A percentile compares a stretch with the other conserved stretches of the same genome.
phyloP scores from a whole-genome alignment of 208 protist species.

The Trichomonas vaginalis region DNA sequence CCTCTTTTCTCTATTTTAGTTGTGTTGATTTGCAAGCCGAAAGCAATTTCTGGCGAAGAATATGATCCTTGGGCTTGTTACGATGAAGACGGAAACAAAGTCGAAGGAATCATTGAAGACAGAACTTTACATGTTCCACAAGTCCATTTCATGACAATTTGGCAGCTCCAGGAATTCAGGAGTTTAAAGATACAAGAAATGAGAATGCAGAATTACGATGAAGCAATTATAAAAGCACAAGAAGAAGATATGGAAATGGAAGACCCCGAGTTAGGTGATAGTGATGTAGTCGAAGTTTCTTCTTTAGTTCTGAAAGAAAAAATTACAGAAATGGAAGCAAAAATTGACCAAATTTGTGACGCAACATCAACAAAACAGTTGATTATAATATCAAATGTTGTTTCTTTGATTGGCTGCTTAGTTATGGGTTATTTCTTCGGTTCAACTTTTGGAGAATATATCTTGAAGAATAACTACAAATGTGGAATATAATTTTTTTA shows the following conservation, averaged over 20 bases:
- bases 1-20: neutral
- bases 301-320: neutral
- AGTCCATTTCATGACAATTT: neutral
- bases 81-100: neutral
- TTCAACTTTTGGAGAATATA: neutral
- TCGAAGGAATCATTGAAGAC: neutral
- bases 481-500: neutral
- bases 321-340: neutral
- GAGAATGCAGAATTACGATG: neutral
- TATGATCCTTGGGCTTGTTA: neutral
- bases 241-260: neutral
- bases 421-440: neutral
- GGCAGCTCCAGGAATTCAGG: neutral
- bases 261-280: neutral
- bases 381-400: neutral
- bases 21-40: neutral
- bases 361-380: neutral
- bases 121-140: neutral
- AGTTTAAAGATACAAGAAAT: neutral
- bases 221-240: too few relatives aligned
- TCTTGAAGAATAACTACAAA: neutral
- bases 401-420: neutral
- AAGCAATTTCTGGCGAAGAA: neutral
- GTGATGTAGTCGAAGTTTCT: neutral
- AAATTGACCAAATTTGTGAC: neutral